Evolutionary conservation across 352 stramenopile genomes (phyloP).

Genomic region (Globisporangium carolinianum): DNA sequence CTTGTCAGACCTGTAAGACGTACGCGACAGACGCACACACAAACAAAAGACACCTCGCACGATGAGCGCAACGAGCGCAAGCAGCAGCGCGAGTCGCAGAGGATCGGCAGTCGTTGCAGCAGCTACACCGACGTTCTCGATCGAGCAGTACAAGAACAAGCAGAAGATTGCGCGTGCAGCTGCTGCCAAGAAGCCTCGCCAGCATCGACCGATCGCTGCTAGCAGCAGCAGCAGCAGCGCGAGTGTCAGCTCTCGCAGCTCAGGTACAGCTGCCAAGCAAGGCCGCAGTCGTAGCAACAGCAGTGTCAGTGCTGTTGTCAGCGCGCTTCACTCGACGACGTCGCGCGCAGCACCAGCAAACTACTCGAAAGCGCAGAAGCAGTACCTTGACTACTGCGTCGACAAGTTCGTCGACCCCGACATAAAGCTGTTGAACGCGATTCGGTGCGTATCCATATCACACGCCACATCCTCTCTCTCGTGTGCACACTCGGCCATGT

Average conservation of each 20-base stretch:
- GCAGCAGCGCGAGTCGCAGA: not conserved
- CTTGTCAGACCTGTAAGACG: no score
- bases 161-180: conserved; percentile 33
- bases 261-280: not conserved
- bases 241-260: not conserved
- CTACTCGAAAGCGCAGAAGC: conserved; percentile 37
- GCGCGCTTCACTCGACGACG: not conserved
- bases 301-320: not conserved
- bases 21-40: no score
- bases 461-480: no score
- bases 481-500: no score
- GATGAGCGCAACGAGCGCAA: not conserved
- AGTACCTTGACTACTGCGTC: conserved; percentile 52
- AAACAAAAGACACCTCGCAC: no score
- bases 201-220: not conserved
- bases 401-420: conserved; percentile 47
- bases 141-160: conserved; percentile 53
- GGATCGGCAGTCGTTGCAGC: not conserved
- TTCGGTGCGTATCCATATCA: conserved; percentile 12
- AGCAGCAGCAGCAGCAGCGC: not conserved
- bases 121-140: conserved; percentile 27
- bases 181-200: conserved; percentile 14
- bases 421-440: conserved; percentile 28
- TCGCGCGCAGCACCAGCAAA: conserved; percentile 10
- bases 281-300: not conserved